Conservation (phyloP, 805 yeast species). For the Danielozyma ontarioensis region DNA sequence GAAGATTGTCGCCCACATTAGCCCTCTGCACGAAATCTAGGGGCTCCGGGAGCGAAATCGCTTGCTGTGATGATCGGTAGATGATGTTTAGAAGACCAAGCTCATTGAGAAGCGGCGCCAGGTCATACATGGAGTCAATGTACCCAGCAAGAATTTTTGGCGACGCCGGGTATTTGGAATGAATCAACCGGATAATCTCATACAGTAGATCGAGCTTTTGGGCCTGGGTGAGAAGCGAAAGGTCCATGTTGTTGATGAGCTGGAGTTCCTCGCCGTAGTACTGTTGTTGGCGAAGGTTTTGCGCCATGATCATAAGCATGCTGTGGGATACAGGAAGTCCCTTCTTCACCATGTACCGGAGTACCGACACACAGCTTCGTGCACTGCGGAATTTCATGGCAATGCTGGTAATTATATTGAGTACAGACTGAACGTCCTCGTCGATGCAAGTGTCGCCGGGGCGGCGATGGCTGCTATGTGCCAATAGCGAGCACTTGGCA, state of each 20-base stretch:
- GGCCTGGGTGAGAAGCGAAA: conserved; percentile 9
- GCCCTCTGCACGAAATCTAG: conserved; percentile 19
- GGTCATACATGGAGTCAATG: conserved; percentile 21
- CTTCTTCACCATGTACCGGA: conserved; percentile 26
- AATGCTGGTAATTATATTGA: conserved; percentile 24
- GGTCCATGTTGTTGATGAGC: conserved; percentile 26
- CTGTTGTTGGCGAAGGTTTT: conserved; percentile 22
- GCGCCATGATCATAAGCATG: conserved; percentile 22
- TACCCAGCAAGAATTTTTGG: conserved; percentile 36
- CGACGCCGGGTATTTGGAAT: conserved; percentile 20
- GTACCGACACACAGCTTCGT: conserved; percentile 23
- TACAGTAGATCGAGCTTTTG: conserved; percentile 19
- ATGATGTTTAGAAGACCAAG: too few species aligned
- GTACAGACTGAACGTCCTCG: conserved; percentile 21
- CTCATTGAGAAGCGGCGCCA: background rate
- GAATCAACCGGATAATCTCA: conserved; percentile 29
- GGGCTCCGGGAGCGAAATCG: background rate
- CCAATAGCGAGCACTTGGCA: conserved; percentile 9
- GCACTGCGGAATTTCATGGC: conserved; percentile 36
- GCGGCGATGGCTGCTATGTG: conserved; percentile 1
- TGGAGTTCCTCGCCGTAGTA: conserved; percentile 29
- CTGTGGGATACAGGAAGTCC: conserved; percentile 18
- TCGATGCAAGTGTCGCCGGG: conserved; percentile 10
- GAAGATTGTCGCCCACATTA: conserved; percentile 22
- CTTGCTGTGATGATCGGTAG: too few species aligned